These are phyloP conservation scores for Boletus subparvulus DNA, from an alignment of 768 basidiomycete genomes.

Conservation along the genomic window DNA sequence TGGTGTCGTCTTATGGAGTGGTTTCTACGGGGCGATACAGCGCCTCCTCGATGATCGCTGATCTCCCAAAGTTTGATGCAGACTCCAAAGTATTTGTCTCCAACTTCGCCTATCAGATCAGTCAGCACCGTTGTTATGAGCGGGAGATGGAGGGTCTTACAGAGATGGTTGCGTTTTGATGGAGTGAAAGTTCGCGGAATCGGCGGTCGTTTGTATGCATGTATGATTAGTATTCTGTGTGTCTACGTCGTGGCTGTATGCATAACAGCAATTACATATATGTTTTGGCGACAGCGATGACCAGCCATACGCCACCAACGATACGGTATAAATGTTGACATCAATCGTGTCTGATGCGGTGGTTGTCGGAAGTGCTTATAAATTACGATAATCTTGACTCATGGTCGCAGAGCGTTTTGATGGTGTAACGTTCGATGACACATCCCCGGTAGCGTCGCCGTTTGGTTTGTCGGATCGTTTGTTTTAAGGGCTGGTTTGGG, in stretches of 20 bases:
- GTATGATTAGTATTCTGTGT: constrained; percentile 11
- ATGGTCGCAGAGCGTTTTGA: background rate
- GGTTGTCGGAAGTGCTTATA: background rate
- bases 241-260: background rate
- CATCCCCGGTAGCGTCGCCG: constrained; percentile 10
- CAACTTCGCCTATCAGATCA: constrained; percentile 61
- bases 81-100: constrained; percentile 53
- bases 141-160: constrained; percentile 61
- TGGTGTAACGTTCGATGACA: background rate
- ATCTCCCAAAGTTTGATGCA: constrained; percentile 43
- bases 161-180: constrained; percentile 48
- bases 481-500: background rate
- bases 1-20: constrained; percentile 59
- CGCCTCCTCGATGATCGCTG: constrained; percentile 36
- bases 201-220: background rate
- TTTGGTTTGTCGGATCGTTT: background rate
- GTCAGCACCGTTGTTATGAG: constrained; percentile 64
- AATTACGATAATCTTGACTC: background rate
- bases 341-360: constrained; percentile 31
- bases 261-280: constrained; percentile 51
- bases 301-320: constrained; percentile 39
- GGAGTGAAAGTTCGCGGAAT: background rate
- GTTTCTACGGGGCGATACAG: constrained; percentile 59
- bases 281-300: constrained; percentile 18
- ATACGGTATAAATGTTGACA: constrained; percentile 40